Evolutionary conservation across 805 yeast species (phyloP), one percentile per base, ranked within the genome.

Genomic region (Metahyphopichia silvanorum): DNA sequence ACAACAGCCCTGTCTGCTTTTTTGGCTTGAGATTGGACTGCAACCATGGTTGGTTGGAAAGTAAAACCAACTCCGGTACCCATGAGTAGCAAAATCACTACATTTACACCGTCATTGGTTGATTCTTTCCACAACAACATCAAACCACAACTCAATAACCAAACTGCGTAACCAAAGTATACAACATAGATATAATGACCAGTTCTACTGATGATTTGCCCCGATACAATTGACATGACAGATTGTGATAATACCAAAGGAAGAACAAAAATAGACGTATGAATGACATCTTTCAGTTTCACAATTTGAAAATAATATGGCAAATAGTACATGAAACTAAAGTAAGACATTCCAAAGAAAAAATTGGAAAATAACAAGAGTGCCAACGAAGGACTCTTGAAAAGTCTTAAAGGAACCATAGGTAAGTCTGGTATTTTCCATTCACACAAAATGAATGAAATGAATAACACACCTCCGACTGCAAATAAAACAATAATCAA

Each of bases 1-100:
- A 75, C 75, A 9, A 77, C 77, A 0, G 83, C 79, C 28, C 85
- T 51, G 39, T 78, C 82, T 3, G 68, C 58, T 31, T 68, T 64
- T 23, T 42, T 53, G 11, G 76, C 59, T 38, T 74, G 76, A 1
- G 79, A 77, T 46, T 68, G 81, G 22, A 66, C 65, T 1, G 80
- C 81, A 8, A 76, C 71, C 55, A 75, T 61, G 0, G 75, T 67
- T 4, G 79, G 79, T 46, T 75, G 80, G 60, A 74, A 73, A 14
- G 71, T 65, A 31, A 60, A 59, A 2, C 78, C 82, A 6, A 63
- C 58, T 0, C 79, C 76, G 13, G 53, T 37, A 16, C 38, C 38
- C 27, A 34, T 34, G 12, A 34, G n/a, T n/a, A 46, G 29, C 17
- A 37, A 32, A 12, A 48, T 38, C 2, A 46, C 21, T 16, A 22